Evolutionary conservation across 2,329 filamentous ascomycete species (phyloP).

Genomic region (Niveomyces coronatus): DNA sequence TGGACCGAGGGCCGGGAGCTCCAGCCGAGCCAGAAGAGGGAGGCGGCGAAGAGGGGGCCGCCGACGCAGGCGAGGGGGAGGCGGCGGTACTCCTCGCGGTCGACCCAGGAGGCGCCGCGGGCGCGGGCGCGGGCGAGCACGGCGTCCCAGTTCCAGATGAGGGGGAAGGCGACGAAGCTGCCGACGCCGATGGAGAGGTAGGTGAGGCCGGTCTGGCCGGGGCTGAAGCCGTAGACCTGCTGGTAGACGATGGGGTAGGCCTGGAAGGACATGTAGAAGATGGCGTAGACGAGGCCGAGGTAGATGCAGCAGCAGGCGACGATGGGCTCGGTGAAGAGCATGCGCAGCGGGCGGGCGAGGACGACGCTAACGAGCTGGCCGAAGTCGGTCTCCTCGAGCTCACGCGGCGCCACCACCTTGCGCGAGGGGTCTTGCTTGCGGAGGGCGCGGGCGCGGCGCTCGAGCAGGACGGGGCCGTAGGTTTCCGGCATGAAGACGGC

Average conservation of each 20-base stretch:
- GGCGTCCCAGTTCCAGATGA: constrained; percentile 57
- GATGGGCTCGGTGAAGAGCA: constrained; percentile 63
- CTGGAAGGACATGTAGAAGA: constrained; percentile 65
- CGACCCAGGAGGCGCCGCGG: constrained; percentile 44
- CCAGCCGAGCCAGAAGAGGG: constrained; percentile 54
- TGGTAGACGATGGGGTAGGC: constrained; percentile 64
- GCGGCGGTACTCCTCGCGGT: constrained; percentile 55
- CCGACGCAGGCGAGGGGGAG: constrained; percentile 63
- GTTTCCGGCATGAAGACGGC: constrained; percentile 57
- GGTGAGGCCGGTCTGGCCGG: constrained; percentile 54
- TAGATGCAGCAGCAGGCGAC: constrained; percentile 62
- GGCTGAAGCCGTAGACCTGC: constrained; percentile 49
- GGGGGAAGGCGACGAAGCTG: constrained; percentile 42
- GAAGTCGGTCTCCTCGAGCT: constrained; percentile 49
- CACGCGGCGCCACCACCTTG: constrained; percentile 47
- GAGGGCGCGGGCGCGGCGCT: constrained; percentile 44
- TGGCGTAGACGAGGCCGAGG: constrained; percentile 58
- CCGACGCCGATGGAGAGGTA: constrained; percentile 62
- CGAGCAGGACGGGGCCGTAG: constrained; percentile 47
- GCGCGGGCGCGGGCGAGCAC: constrained; percentile 43
- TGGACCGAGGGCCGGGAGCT: constrained; percentile 36
- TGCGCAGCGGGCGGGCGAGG: constrained; percentile 59
- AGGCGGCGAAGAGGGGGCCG: constrained; percentile 49
- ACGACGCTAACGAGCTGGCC: constrained; percentile 57
- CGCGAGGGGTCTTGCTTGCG: constrained; percentile 42